Evolutionary conservation across 495 filamentous ascomycete genomes (phyloP), one percentile per base, ranked within the genome.

Genomic region (Neurospora sp.): DNA sequence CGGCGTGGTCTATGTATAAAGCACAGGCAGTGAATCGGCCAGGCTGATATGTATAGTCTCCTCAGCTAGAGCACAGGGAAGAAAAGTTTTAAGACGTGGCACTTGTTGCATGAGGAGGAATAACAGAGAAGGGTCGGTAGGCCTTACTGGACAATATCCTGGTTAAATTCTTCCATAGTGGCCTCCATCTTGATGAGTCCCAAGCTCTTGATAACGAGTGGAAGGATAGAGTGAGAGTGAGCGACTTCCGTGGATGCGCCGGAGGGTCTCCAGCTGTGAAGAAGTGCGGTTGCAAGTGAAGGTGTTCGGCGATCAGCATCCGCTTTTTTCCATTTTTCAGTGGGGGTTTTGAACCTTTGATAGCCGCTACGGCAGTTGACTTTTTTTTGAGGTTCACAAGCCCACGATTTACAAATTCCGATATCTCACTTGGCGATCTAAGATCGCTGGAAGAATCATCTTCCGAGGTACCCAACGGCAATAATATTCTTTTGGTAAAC

Each of bases 121-220:
- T 13, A 21, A 28, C 28, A n/a, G 7, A 42, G 5, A n/a, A 40
- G n/a, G 59, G 15, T 11, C n/a, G 42, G 39, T 19, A 17, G 71
- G 31, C 15, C 79, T 78, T 76, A 81, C 79, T 81, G 79, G 3
- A 77, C 72, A 42, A 78, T 45, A 5, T 77, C 73, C n/a, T 71
- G 71, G 36, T 69, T 28, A 15, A 48, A 62, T 1, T 72, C 70
- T 4, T 28, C 70, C 76, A 75, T 71, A 7, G 15, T 42, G 43
- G 7, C 19, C 54, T 66, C 54, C 54, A 66, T 66, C 7, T 66
- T 66, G 54, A 19, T 66, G 54, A 66, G 54, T 66, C 17, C 54
- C 28, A 34, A 19, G 28, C 54, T 15, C 28, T 34, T 34, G 9
- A 34, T 34, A 34, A 34, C 54, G 28, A 19, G 54, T 66, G 28